Conservation (phyloP, 2,329 filamentous ascomycete genomes). For the Rachicladosporium sp. region DNA sequence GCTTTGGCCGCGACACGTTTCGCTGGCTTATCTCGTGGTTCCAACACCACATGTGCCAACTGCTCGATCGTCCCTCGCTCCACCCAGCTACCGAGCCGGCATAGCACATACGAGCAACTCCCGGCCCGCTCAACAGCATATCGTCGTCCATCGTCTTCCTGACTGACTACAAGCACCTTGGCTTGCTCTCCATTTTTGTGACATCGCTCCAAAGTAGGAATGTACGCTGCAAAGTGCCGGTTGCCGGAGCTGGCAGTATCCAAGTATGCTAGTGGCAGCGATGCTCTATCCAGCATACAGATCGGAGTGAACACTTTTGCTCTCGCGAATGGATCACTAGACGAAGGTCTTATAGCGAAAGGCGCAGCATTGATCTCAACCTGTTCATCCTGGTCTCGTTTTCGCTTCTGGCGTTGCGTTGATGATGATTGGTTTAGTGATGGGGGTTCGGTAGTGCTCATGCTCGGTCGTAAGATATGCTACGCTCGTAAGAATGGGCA, state of each 20-base stretch:
- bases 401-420: constrained; percentile 9
- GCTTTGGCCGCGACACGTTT: constrained; percentile 15
- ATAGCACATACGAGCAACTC: constrained; percentile 51
- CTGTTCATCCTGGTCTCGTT: constrained; percentile 3
- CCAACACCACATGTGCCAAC: constrained; percentile 27
- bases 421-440: neutral
- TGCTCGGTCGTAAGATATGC: constrained; percentile 1
- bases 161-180: constrained; percentile 49
- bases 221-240: constrained; percentile 48
- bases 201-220: constrained; percentile 52
- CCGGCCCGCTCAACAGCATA: constrained; percentile 56
- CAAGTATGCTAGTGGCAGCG: constrained; percentile 48
- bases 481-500: constrained; percentile 5
- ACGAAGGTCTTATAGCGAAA: constrained; percentile 14
- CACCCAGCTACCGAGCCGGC: constrained; percentile 56
- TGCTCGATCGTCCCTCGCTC: constrained; percentile 43
- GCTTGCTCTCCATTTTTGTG: constrained; percentile 31
- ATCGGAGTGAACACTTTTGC: constrained; percentile 20
- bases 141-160: constrained; percentile 40
- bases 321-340: constrained; percentile 13
- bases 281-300: constrained; percentile 45
- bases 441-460: too few species aligned
- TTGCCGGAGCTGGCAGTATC: constrained; percentile 43
- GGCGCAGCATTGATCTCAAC: constrained; percentile 13
- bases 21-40: constrained; percentile 17